Conservation (phyloP, 1,284 basidiomycete species). For the Amylostereum areolatum region DNA sequence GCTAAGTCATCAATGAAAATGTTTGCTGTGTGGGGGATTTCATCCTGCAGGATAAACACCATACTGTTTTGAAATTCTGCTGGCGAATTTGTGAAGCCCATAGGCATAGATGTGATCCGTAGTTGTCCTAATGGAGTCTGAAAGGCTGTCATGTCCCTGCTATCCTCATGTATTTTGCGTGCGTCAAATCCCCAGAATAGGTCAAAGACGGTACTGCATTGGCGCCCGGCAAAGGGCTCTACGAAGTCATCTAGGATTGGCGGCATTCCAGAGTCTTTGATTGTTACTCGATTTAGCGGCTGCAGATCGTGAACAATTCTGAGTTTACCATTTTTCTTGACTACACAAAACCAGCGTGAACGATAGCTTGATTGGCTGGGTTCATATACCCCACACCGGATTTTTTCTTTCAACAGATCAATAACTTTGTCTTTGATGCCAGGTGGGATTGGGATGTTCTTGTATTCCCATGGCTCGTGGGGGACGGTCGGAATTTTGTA, state of each 20-base stretch:
- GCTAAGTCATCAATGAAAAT: slow-evolving; percentile 19
- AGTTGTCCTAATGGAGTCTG: slow-evolving; percentile 16
- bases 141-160: slow-evolving; percentile 22
- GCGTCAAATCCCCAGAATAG: slow-evolving; percentile 21
- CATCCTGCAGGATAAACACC: slow-evolving; percentile 7
- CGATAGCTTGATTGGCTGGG: slow-evolving; percentile 30
- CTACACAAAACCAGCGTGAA: slow-evolving; percentile 31
- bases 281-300: slow-evolving; percentile 27
- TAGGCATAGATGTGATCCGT: slow-evolving; percentile 5
- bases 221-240: slow-evolving; percentile 16
- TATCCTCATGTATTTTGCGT: slow-evolving; percentile 12
- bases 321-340: slow-evolving; percentile 31
- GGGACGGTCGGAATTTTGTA: slow-evolving; percentile 25
- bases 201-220: slow-evolving; percentile 19
- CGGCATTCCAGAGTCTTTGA: slow-evolving; percentile 22
- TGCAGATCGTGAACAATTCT: slow-evolving; percentile 25
- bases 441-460: slow-evolving; percentile 33
- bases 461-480: slow-evolving; percentile 29
- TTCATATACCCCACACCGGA: slow-evolving; percentile 28
- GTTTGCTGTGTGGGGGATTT: slow-evolving; percentile 18
- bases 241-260: slow-evolving; percentile 18
- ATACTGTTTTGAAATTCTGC: slow-evolving; percentile 2
- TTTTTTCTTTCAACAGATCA: slow-evolving; percentile 25
- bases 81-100: slow-evolving; percentile 12
- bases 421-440: slow-evolving; percentile 28